A percentile compares a stretch with the other conserved stretches of the same genome.
Conservation (phyloP, 805 yeast species). For the Zygosaccharomyces bailii region DNA sequence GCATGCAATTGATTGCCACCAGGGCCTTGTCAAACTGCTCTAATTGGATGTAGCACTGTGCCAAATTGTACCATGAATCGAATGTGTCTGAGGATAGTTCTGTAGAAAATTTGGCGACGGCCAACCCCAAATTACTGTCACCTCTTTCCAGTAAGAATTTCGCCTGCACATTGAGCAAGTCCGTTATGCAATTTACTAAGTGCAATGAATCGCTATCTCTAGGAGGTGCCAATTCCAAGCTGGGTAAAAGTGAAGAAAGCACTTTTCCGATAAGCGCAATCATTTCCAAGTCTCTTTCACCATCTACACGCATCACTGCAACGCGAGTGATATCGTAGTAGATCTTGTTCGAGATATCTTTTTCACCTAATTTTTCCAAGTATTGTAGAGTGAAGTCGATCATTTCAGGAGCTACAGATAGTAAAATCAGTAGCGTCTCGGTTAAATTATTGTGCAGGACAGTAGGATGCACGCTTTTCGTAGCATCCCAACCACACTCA, state of each 20-base stretch:
- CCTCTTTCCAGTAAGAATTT: constrained; percentile 25
- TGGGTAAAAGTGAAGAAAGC: constrained; percentile 20
- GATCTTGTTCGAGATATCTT: constrained; percentile 23
- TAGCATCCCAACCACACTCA: constrained; percentile 43
- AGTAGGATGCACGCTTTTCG: constrained; percentile 33
- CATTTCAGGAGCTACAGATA: constrained; percentile 25
- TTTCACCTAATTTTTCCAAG: constrained; percentile 16
- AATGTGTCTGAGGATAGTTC: constrained; percentile 33
- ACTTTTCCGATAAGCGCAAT: constrained; percentile 22
- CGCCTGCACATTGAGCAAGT: constrained; percentile 29
- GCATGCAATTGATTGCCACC: constrained; percentile 34
- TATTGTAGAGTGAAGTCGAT: constrained; percentile 21
- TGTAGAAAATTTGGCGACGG: constrained; percentile 26
- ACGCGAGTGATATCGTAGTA: constrained; percentile 28
- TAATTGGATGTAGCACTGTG: constrained; percentile 27
- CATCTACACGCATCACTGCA: constrained; percentile 25
- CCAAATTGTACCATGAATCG: constrained; percentile 31
- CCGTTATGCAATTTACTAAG: constrained; percentile 27
- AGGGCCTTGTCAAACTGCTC: constrained; percentile 28
- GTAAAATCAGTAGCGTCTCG: constrained; percentile 41
- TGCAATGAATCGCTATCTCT: constrained; percentile 23
- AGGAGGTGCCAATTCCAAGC: constrained; percentile 18
- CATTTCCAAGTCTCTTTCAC: constrained; percentile 25
- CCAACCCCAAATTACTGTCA: constrained; percentile 28
- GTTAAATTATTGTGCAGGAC: constrained; percentile 49